Base-by-base conservation (phyloP, 2,329 filamentous ascomycete genomes). In the Zasmidium cellare region DNA sequence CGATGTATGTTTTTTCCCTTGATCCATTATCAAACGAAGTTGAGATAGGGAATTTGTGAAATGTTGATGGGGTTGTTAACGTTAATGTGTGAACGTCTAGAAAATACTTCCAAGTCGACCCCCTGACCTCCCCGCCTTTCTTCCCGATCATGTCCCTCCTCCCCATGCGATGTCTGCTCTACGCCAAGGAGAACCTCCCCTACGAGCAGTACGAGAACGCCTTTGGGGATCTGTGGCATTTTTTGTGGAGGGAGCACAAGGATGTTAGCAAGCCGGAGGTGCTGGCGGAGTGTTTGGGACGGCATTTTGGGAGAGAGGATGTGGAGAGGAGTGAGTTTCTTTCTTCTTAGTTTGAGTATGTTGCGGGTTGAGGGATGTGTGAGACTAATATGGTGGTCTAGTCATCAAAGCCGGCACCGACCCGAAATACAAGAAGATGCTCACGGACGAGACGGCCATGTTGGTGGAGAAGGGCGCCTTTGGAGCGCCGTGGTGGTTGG, bases 401-500 rank as follows among this genome's bases (percentile, higher is more conserved):
- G 57, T 55, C 2, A 11, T 66, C 2, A 52, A 56, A 18, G 60
- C 38, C 0, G 74, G 69, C 6, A 79, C 78, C 20, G 77, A 62
- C 18, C 52, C 58, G 9, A 56, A 59, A 28, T 66, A 63, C 44
- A 66, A 66, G 59, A 63, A 66, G 49, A 48, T 62, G 55, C 46
- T 66, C 46, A 53, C 41, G 12, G 62, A 66, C 53, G 56, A 66
- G 58, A 66, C 64, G 20, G 60, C 56, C 9, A 60, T 23, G 51
- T 52, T 65, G 46, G 62, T 66, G 16, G 81, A 84, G 38, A 77
- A 76, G 51, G 90, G 89, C 0, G 90, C 89, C 0, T 93, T 90
- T 72, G 90, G 90, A 0, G 84, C 85, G 51, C 90, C 90, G 1
- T 93, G 90, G 89, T 79, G 90, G 59, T 87, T 85, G 82, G 89